Evolutionary conservation across 176 grass and related monocot genomes (phyloP).

Genomic region (Neostapfia colusana): DNA sequence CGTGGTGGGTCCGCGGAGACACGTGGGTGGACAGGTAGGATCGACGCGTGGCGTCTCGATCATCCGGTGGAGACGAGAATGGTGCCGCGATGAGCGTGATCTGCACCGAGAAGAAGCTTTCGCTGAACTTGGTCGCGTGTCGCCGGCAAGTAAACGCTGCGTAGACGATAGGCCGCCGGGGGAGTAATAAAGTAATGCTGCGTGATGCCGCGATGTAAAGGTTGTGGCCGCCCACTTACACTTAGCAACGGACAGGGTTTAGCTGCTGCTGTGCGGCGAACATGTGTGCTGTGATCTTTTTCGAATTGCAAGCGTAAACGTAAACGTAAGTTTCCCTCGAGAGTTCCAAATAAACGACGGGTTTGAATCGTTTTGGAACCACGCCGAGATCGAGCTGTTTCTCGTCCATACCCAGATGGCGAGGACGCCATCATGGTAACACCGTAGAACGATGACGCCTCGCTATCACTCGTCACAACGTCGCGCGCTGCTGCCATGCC

Average conservation of each 20-base stretch:
- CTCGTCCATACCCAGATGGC: background rate
- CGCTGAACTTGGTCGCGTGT: background rate
- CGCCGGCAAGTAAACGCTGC: background rate
- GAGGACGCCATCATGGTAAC: background rate
- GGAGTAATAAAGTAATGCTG: background rate
- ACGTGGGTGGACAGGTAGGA: slow-evolving; percentile 44
- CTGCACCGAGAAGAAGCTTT: background rate
- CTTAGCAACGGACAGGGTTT: background rate
- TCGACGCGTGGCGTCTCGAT: background rate
- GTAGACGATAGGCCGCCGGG: background rate
- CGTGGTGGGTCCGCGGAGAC: background rate
- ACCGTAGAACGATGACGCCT: background rate
- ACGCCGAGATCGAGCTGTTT: background rate
- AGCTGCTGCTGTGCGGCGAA: background rate
- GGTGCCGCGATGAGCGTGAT: background rate
- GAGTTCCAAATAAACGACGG: background rate
- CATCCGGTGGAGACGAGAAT: background rate
- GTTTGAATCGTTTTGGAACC: background rate
- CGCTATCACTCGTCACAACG: background rate
- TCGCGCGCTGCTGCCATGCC: background rate
- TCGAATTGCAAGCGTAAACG: background rate
- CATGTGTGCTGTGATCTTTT: background rate
- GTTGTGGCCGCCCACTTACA: background rate
- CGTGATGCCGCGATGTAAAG: background rate
- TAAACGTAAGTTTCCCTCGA: background rate